Evolutionary conservation across 2,329 filamentous ascomycete species (phyloP), one percentile per base, ranked within the genome.

Genomic region (Phaeoacremonium minimum): DNA sequence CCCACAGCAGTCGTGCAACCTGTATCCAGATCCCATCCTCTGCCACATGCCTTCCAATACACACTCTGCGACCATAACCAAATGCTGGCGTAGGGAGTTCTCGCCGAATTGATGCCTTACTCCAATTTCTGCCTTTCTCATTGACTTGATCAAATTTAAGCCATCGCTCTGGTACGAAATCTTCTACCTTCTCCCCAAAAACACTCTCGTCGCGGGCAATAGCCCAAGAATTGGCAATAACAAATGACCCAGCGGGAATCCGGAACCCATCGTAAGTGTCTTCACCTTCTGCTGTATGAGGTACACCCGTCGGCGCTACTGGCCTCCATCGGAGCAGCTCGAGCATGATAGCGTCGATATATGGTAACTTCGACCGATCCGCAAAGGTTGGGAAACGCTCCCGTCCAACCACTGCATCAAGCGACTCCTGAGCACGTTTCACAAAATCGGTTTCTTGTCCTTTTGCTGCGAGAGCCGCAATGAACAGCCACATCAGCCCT

Each of bases 221-320:
- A n/a, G 36, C 34, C 40, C 40, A 42, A 22, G 32, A 28, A 15
- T 42, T 42, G 15, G 36, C 26, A 5, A 42, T 39, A 22, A 42
- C 36, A 18, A 42, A 38, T 15, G 32, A 36, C 2, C 43, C 47
- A 17, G 47, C 41, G 8, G 44, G 45, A 9, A 49, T 48, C 9
- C 36, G 26, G 28, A 34, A 40, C 13, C 44, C 47, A n/a, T 39
- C 33, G 26, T 22, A 44, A 4, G 28, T 28, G 16, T 46, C 38
- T 11, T 49, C 46, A 7, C 44, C 50, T 12, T 48, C 42, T 16
- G 63, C 60, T 8, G 51, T 46, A 22, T 63, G 55, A 4, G 55
- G 49, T 4, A 72, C 49, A 5, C 49, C 46, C 29, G 61, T 42
- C 3, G 57, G 56, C 0, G 46, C 43, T 2, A 56, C 46, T 1